phyloP scores from a whole-genome alignment of 148 eudicot genomes.

The Persicaria maculosa region DNA sequence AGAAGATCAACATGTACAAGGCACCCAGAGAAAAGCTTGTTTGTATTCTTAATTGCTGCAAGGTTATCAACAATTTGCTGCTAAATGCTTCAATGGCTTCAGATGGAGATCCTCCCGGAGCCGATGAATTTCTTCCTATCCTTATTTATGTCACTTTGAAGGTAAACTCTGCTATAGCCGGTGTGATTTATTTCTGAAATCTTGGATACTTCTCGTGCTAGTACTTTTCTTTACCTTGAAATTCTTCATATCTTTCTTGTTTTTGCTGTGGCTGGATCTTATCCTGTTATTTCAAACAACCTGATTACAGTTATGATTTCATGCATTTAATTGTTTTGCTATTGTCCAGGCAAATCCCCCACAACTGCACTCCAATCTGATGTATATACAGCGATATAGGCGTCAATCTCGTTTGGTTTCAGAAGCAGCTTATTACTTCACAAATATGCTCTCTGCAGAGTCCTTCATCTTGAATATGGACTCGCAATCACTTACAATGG shows the following conservation, averaged over 20 bases:
- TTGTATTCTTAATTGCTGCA: slow-evolving; percentile 86
- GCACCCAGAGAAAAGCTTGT: slow-evolving; percentile 96
- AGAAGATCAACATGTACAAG: slow-evolving; percentile 90
- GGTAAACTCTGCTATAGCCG: slow-evolving; percentile 31
- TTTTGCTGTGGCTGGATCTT: slow-evolving; percentile 9
- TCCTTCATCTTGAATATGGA: slow-evolving; percentile 71
- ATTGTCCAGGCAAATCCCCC: slow-evolving; percentile 81
- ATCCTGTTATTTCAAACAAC: background rate
- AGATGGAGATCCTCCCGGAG: slow-evolving; percentile 77
- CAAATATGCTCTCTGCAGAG: slow-evolving; percentile 91
- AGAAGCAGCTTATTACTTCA: slow-evolving; percentile 91
- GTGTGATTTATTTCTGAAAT: background rate
- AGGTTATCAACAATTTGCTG: slow-evolving; percentile 82
- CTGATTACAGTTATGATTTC: background rate
- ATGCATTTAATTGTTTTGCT: background rate
- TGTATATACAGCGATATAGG: slow-evolving; percentile 83
- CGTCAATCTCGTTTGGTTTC: slow-evolving; percentile 72
- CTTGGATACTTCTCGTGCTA: background rate
- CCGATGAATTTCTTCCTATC: slow-evolving; percentile 96
- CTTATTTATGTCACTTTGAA: slow-evolving; percentile 85
- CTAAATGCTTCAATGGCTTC: slow-evolving; percentile 78
- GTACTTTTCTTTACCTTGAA: background rate
- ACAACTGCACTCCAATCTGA: slow-evolving; percentile 82
- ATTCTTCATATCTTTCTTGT: background rate
- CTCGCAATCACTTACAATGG: slow-evolving; percentile 84